Evolutionary conservation across 2,329 filamentous ascomycete genomes (phyloP), one percentile per base, ranked within the genome.

Genomic region (Madurella mycetomatis): DNA sequence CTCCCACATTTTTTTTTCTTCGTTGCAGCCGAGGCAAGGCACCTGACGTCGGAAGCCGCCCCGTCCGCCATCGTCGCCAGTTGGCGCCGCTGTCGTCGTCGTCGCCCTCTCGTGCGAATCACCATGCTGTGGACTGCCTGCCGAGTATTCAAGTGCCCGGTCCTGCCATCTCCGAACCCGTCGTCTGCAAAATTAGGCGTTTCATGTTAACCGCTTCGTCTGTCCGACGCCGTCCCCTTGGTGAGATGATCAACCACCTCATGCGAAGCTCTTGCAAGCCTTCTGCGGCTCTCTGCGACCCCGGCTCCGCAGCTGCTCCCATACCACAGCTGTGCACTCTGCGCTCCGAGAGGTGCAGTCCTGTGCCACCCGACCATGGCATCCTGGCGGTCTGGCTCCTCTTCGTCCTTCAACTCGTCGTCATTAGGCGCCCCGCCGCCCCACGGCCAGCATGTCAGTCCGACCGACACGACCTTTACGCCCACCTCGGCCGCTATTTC

Each of bases 401-500:
- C 75, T 60, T 78, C 75, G 34, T 79, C 76, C 52, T 78, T 75
- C 63, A 70, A 70, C 54, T 74, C 76, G 37, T 78, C 75, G 42
- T 75, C 74, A 42, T 66, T 73, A 60, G 68, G 71, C 58, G 71
- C 70, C 59, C 70, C 69, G 41, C 71, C 72, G 53, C 71, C 72
- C 44, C 72, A 74, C 59, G 67, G 68, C 60, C 71, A 72, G 41
- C 71, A 74, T 62, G 66, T 69, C 62, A 76, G 73, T 65, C 73
- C 74, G 17, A 64, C 71, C 58, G 71, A 76, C 61, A 73, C 73
- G 51, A 71, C 72, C 49, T 78, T 72, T 70, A 77, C 76, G 54
- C 74, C 75, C 19, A 73, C 69, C 52, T 76, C 75, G n/a, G 73
- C 72, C 53, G 68, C 57, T 37, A 59, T 74, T 54, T 78, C 76